phyloP scores from a whole-genome alignment of 2,329 filamentous ascomycete genomes.

The Sporothrix curviconia region DNA sequence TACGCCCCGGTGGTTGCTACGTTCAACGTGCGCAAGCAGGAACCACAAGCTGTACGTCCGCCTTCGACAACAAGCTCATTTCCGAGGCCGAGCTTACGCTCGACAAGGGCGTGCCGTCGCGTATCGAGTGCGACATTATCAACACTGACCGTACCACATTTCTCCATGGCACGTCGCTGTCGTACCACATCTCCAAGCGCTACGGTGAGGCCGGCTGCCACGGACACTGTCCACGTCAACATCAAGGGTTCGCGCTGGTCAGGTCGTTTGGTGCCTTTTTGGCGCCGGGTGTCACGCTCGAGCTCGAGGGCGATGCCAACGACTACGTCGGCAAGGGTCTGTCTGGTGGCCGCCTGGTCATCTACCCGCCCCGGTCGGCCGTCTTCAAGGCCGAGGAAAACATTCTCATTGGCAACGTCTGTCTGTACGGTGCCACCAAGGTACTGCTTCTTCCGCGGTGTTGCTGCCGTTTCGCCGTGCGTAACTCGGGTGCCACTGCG shows the following conservation, averaged over 20 bases:
- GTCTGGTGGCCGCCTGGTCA: conserved; percentile 84
- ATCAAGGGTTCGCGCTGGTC: conserved; percentile 93
- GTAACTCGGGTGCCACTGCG: conserved; percentile 93
- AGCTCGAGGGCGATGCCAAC: conserved; percentile 92
- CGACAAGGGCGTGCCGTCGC: conserved; percentile 85
- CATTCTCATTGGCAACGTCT: conserved; percentile 86
- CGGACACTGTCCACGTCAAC: conserved; percentile 92
- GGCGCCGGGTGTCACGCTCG: conserved; percentile 85
- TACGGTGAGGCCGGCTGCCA: conserved; percentile 84
- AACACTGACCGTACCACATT: conserved; percentile 92
- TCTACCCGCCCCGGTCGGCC: conserved; percentile 84
- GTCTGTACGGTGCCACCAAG: conserved; percentile 85
- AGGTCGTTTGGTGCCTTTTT: conserved; percentile 95
- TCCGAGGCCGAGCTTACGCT: conserved; percentile 90
- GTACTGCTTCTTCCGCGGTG: conserved; percentile 96
- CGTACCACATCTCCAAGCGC: conserved; percentile 89
- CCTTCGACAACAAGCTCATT: conserved; percentile 93
- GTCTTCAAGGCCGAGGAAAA: conserved; percentile 97
- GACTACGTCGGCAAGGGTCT: conserved; percentile 96
- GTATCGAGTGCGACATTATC: conserved; percentile 92
- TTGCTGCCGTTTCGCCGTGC: conserved; percentile 90
- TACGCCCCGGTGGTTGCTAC: conserved; percentile 90
- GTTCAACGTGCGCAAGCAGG: conserved; percentile 96
- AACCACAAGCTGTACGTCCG: conserved; percentile 88
- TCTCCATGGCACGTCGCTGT: conserved; percentile 90